These are phyloP conservation scores for Botrytis cinerea DNA, from an alignment of 2,329 filamentous ascomycete species.

Conservation along the genomic window DNA sequence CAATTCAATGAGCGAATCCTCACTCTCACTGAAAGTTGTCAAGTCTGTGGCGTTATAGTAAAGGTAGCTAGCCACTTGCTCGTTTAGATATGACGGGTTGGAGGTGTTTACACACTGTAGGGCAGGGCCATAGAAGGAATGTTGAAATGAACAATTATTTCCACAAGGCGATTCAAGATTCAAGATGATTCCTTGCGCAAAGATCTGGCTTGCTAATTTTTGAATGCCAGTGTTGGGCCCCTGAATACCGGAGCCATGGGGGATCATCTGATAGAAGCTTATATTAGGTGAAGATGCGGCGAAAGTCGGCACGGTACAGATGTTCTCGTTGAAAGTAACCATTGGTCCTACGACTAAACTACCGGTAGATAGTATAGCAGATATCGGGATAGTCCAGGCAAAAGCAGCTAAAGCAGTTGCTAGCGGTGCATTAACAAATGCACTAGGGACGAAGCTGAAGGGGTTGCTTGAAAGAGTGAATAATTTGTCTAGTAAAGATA, in stretches of 20 bases:
- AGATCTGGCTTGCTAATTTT: constrained; percentile 10
- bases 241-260: not conserved
- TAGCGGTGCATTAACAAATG: not conserved
- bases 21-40: not conserved
- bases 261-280: constrained; percentile 6
- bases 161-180: not conserved
- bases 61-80: not conserved
- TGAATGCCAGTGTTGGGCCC: not conserved
- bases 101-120: not conserved
- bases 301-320: not conserved
- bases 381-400: constrained; percentile 5
- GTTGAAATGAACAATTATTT: not conserved
- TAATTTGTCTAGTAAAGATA: constrained; percentile 4
- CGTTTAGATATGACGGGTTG: not conserved
- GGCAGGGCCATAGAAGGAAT: not conserved
- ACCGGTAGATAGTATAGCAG: constrained; percentile 7
- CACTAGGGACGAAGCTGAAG: not conserved
- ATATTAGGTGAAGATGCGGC: not conserved
- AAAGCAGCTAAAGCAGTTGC: not conserved
- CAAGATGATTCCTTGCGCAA: not conserved
- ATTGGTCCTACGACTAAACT: not conserved
- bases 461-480: constrained; percentile 2
- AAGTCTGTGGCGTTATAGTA: not conserved
- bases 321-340: not conserved
- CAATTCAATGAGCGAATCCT: not conserved